phyloP scores from a whole-genome alignment of 2,329 filamentous ascomycete species.

The Cladosporium colombiae region DNA sequence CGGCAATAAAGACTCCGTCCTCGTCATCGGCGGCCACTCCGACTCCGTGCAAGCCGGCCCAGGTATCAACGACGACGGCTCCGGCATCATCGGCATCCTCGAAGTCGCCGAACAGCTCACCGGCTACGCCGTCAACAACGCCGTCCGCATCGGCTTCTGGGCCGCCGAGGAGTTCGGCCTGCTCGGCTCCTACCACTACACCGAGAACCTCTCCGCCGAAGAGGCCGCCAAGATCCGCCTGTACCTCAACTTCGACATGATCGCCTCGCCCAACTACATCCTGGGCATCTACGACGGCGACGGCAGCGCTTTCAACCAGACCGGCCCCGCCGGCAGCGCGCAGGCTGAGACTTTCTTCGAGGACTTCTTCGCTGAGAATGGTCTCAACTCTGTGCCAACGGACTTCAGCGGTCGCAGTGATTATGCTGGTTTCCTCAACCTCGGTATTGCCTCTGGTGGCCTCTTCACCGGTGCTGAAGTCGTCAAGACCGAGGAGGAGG shows the following conservation, averaged over 20 bases:
- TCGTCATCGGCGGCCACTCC: constrained; percentile 62
- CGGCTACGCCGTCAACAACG: constrained; percentile 73
- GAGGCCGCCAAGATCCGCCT: constrained; percentile 63
- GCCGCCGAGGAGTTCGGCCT: constrained; percentile 65
- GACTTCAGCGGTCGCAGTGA: constrained; percentile 78
- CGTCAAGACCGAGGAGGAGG: constrained; percentile 70
- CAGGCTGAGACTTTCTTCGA: constrained; percentile 69
- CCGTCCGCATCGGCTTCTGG: constrained; percentile 67
- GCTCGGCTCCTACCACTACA: constrained; percentile 53
- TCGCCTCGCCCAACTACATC: constrained; percentile 63
- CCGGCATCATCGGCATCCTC: constrained; percentile 63
- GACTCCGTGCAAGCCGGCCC: constrained; percentile 63
- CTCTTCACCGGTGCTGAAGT: constrained; percentile 78
- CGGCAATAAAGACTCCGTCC: constrained; percentile 60
- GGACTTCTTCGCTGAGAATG: constrained; percentile 64
- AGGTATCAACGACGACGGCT: constrained; percentile 78
- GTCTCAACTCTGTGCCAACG: constrained; percentile 67
- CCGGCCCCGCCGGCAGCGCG: constrained; percentile 64
- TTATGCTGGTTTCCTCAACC: constrained; percentile 73
- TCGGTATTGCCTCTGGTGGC: constrained; percentile 67
- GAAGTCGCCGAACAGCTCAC: constrained; percentile 62
- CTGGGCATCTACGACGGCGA: constrained; percentile 60
- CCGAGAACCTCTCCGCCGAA: constrained; percentile 42
- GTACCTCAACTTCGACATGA: constrained; percentile 74
- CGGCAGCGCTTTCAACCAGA: constrained; percentile 55